These are phyloP conservation scores for Globisporangium viniferum DNA, from an alignment of 352 stramenopile species.

Conservation along the genomic window DNA sequence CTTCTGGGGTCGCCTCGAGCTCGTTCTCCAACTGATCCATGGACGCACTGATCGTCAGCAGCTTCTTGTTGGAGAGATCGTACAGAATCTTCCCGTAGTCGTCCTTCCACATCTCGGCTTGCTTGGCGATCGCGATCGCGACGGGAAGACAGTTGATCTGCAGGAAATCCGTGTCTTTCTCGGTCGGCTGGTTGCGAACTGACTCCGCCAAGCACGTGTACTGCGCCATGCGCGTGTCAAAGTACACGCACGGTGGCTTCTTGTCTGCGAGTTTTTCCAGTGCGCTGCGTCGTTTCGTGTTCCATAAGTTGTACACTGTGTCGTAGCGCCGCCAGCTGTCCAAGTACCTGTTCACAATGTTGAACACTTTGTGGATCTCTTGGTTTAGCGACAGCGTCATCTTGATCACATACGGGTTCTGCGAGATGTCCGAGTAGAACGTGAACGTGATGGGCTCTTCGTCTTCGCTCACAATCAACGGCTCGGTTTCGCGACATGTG, in stretches of 20 bases:
- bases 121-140: constrained; percentile 85
- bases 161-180: constrained; percentile 95
- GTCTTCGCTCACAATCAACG: constrained; percentile 88
- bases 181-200: constrained; percentile 82
- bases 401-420: constrained; percentile 95
- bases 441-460: constrained; percentile 93
- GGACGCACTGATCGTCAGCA: constrained; percentile 64
- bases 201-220: constrained; percentile 89
- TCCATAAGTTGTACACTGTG: constrained; percentile 94
- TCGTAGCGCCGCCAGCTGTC: constrained; percentile 94
- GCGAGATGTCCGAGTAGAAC: constrained; percentile 95
- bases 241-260: constrained; percentile 92
- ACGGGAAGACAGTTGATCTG: constrained; percentile 92
- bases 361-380: constrained; percentile 93
- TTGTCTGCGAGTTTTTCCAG: constrained; percentile 93
- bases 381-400: constrained; percentile 93
- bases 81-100: constrained; percentile 93
- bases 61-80: constrained; percentile 82
- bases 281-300: constrained; percentile 86
- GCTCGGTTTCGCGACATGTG: constrained; percentile 90
- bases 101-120: constrained; percentile 93
- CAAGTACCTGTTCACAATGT: constrained; percentile 93
- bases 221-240: constrained; percentile 91
- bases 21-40: constrained; percentile 82
- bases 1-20: constrained; percentile 70